A percentile compares a stretch with the other conserved stretches of the same genome.
Conservation (phyloP, 2,329 filamentous ascomycete species). For the Acrocalymma vagum region DNA sequence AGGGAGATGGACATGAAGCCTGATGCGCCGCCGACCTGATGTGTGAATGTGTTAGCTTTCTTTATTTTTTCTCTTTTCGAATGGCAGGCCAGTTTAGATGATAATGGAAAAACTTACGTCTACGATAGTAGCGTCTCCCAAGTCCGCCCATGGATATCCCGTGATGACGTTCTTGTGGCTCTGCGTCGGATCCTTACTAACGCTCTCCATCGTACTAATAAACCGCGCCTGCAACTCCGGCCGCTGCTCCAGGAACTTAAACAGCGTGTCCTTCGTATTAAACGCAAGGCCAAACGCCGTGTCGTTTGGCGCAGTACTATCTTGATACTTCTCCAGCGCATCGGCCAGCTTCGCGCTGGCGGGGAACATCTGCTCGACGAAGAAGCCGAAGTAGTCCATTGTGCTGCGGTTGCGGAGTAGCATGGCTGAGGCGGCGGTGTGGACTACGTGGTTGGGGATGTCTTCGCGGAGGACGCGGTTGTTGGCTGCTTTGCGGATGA, state of each 20-base stretch:
- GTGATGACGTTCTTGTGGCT: conserved; percentile 2
- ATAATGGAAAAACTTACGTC: conserved; percentile 1
- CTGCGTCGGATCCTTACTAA: conserved; percentile 1
- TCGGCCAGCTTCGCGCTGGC: conserved; percentile 4
- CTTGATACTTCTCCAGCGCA: conserved; percentile 3
- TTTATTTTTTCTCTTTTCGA: no score
- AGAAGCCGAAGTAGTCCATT: conserved; percentile 3
- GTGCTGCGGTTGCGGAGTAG: conserved; percentile 3
- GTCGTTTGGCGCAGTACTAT: neutral
- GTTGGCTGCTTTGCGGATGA: conserved; percentile 2
- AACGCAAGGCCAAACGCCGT: conserved; percentile 4
- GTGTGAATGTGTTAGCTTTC: neutral
- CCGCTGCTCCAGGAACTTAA: conserved; percentile 2
- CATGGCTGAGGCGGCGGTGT: conserved; percentile 4
- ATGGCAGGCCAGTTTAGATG: no score
- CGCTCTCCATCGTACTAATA: conserved; percentile 4
- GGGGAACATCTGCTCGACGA: conserved; percentile 5
- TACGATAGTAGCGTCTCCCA: conserved; percentile 2
- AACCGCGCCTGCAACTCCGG: conserved; percentile 5
- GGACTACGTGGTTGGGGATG: conserved; percentile 2
- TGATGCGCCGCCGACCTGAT: conserved; percentile 6
- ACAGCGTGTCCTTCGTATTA: conserved; percentile 4
- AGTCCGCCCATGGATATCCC: conserved; percentile 5
- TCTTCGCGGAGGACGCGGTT: conserved; percentile 6
- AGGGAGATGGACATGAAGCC: conserved; percentile 7